A percentile compares a stretch with the other conserved stretches of the same genome.
These are phyloP conservation scores for Petasospora fabianii DNA, from an alignment of 1,139 yeast species.

Conservation along the genomic window DNA sequence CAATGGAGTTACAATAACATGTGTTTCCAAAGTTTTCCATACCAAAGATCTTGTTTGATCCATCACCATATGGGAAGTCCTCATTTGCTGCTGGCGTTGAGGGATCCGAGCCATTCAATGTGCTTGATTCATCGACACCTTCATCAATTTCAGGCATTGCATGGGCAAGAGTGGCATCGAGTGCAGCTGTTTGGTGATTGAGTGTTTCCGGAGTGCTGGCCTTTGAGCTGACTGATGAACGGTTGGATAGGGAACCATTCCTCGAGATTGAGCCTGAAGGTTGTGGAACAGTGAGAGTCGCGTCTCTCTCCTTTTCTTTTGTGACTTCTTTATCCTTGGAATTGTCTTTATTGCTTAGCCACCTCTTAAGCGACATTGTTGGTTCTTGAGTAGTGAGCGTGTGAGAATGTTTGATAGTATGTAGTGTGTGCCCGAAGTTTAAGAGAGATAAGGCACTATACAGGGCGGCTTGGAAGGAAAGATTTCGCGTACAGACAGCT, in stretches of 20 bases:
- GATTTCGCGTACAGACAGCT: too few relatives aligned
- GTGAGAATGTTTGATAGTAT: not conserved
- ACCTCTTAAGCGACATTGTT: slow-evolving; percentile 8
- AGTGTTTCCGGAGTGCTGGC: not conserved
- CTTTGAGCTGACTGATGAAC: slow-evolving; percentile 6
- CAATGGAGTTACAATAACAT: slow-evolving; percentile 88
- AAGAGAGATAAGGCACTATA: not conserved
- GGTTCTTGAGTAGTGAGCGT: not conserved
- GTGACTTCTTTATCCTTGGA: slow-evolving; percentile 8
- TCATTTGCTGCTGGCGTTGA: slow-evolving; percentile 1
- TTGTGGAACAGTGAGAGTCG: not conserved
- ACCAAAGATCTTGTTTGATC: slow-evolving; percentile 75
- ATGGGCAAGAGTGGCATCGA: slow-evolving; percentile 1
- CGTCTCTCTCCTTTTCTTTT: slow-evolving; percentile 10
- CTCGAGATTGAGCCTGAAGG: not conserved
- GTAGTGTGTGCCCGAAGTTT: not conserved
- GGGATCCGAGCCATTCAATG: not conserved
- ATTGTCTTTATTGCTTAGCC: slow-evolving; percentile 3
- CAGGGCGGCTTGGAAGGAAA: too few relatives aligned
- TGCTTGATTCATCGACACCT: not conserved
- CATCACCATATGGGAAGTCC: slow-evolving; percentile 50
- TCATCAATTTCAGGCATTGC: slow-evolving; percentile 2
- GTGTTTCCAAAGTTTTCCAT: slow-evolving; percentile 95
- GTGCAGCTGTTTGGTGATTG: slow-evolving; percentile 1
- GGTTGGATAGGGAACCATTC: slow-evolving; percentile 3